Evolutionary conservation across 1,139 yeast species (phyloP).

Genomic region (Meyerozyma athensensis): DNA sequence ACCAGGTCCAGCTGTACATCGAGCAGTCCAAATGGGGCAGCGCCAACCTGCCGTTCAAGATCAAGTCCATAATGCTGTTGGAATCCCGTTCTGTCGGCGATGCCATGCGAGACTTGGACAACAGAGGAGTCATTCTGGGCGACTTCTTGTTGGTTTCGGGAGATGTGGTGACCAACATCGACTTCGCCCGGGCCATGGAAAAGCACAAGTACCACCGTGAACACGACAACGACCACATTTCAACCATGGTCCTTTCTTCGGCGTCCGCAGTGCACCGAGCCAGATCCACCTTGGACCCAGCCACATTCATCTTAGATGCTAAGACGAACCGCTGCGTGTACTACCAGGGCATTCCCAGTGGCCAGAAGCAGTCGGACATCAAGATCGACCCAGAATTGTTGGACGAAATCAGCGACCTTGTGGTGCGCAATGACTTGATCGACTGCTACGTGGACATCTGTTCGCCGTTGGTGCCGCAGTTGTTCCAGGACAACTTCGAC

Average conservation of each 20-base stretch:
- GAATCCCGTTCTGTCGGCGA: conserved; percentile 94
- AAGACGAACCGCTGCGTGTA: conserved; percentile 71
- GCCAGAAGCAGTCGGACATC: conserved; percentile 44
- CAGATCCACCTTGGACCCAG: conserved; percentile 73
- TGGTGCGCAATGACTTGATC: conserved; percentile 82
- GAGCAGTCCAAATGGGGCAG: conserved; percentile 77
- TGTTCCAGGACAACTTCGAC: conserved; percentile 94
- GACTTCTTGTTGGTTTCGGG: conserved; percentile 91
- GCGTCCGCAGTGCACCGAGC: conserved; percentile 87
- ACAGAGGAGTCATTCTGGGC: conserved; percentile 80
- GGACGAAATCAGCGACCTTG: conserved; percentile 72
- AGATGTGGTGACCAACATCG: conserved; percentile 89
- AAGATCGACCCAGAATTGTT: conserved; percentile 80
- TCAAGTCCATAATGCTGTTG: conserved; percentile 75
- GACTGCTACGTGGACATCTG: conserved; percentile 97
- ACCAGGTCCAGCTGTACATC: conserved; percentile 77
- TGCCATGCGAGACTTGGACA: conserved; percentile 93
- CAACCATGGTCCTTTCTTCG: conserved; percentile 87
- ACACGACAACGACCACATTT: conserved; percentile 81
- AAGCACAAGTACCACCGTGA: conserved; percentile 69
- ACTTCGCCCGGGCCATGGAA: conserved; percentile 66
- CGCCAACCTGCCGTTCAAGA: conserved; percentile 71
- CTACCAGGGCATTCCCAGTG: conserved; percentile 70
- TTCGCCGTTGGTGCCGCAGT: conserved; percentile 89
- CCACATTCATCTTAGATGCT: conserved; percentile 76